Evolutionary conservation across 1,284 basidiomycete species (phyloP).

Genomic region (Cystobasidiaceae sp.): DNA sequence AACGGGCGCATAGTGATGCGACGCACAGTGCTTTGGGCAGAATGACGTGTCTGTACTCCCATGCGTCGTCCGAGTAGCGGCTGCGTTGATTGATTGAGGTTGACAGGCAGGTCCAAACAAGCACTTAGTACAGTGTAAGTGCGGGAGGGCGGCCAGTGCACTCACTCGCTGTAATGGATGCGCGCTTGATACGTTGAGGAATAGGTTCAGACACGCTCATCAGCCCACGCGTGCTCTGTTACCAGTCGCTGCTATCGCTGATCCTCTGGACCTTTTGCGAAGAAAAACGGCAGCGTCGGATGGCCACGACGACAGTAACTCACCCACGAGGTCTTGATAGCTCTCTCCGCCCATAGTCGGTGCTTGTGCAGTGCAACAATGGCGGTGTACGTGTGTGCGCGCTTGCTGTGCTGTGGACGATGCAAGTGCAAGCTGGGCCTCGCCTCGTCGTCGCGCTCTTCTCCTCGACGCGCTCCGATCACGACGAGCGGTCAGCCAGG

Average conservation of each 20-base stretch:
- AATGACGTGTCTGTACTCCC: slow-evolving; percentile 38
- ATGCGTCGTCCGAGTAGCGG: slow-evolving; percentile 27
- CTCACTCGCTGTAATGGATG: slow-evolving; percentile 29
- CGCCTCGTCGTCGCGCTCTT: too few relatives aligned
- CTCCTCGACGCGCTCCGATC: too few relatives aligned
- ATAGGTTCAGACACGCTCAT: not conserved
- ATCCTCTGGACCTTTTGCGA: not conserved
- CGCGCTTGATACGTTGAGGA: slow-evolving; percentile 8
- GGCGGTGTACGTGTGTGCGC: not conserved
- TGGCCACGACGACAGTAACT: not conserved
- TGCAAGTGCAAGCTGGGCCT: too few relatives aligned
- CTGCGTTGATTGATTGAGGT: not conserved
- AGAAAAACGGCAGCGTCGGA: not conserved
- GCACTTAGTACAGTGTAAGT: not conserved
- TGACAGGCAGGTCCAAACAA: slow-evolving; percentile 11
- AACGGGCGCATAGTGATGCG: not conserved
- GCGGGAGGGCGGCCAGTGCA: not conserved
- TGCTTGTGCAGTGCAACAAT: too few relatives aligned
- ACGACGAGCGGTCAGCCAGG: too few relatives aligned
- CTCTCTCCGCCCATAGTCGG: slow-evolving; percentile 17
- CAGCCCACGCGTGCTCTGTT: not conserved
- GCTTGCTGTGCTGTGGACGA: not conserved
- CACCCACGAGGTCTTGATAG: slow-evolving; percentile 30
- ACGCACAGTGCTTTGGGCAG: slow-evolving; percentile 38
- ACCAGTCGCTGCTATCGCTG: not conserved